Evolutionary conservation across 2,329 filamentous ascomycete species (phyloP), one percentile per base, ranked within the genome.

Genomic region (Fusarium newnesense): DNA sequence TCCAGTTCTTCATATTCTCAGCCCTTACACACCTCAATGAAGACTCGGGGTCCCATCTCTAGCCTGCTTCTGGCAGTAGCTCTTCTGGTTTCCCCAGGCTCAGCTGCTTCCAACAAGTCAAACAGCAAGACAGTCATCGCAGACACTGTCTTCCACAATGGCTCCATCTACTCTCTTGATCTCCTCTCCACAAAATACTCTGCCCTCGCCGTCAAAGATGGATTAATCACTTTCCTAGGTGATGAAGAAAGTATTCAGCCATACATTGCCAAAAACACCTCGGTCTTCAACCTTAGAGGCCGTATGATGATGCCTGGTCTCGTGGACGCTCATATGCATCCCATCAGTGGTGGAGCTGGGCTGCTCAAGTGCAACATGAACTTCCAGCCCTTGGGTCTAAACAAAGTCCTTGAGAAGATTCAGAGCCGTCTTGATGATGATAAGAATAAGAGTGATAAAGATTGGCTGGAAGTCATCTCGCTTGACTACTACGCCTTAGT

Each of bases 351-450:
- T 2, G 57, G 57, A 3, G 57, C 57, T 1, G n/a, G 26, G 0
- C 57, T 60, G 0, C 57, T 60, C 2, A 50, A 60, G 16, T 60
- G 57, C 26, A 60, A 60, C 16, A 49, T 60, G 57, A 60, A 60
- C 21, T 60, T 50, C 13, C 57, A 60, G 13, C 57, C 57, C 1
- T 21, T 60, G 21, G 44, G 32, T 2, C 57, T 60, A 1, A 15
- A 39, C 2, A 26, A 34, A 32, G 43, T 40, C 9, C 43, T 60
- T 2, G 34, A 60, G 12, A 49, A 52, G 3, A 26, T 60, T 1
- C 57, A 60, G 57, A 37, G 24, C 2, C 52, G 43, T 19, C 57
- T 52, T 7, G 57, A 52, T 36, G 24, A 36, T 1, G 43, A 60
- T 0, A 49, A 52, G 5, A 4, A 50, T 1, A 59, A 59, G 26